Percentiles rank a stretch among this genome's conserved stretches.
Conservation (phyloP, 371 early-diverging fungal species). For the Lichtheimia ornata region DNA sequence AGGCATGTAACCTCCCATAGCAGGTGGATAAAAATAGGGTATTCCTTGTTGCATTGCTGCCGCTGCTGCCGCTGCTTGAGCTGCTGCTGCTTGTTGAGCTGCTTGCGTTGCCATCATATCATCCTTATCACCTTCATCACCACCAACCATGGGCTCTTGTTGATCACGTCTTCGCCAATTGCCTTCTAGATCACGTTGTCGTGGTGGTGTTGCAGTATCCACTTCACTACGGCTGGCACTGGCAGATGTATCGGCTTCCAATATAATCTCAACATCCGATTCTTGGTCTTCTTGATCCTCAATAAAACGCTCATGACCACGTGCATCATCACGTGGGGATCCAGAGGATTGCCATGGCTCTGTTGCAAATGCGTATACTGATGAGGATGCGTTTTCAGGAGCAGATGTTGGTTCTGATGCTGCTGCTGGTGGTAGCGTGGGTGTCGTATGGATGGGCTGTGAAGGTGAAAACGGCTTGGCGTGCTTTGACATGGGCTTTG, state of each 20-base stretch:
- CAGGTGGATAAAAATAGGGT: constrained; percentile 16
- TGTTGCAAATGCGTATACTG: constrained; percentile 7
- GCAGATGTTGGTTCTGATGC: background rate
- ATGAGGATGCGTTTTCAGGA: background rate
- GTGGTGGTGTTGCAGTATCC: constrained; percentile 10
- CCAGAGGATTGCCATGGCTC: constrained; percentile 3
- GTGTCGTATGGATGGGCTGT: background rate
- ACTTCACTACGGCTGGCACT: constrained; percentile 18
- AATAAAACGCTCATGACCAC: constrained; percentile 10
- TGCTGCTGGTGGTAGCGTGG: background rate
- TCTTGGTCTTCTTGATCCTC: constrained; percentile 29
- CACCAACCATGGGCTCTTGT: background rate
- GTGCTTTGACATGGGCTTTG: too few species aligned
- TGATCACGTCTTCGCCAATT: constrained; percentile 23
- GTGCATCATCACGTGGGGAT: constrained; percentile 5
- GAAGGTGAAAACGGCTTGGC: background rate
- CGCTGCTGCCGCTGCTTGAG: constrained; percentile 11
- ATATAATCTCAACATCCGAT: constrained; percentile 42
- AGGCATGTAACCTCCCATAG: constrained; percentile 10
- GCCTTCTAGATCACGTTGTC: constrained; percentile 13
- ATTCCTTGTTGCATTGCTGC: background rate
- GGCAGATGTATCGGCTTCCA: constrained; percentile 26
- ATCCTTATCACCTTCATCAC: too few species aligned
- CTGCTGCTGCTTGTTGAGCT: constrained; percentile 9
- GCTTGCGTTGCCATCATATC: background rate